Base-by-base conservation (phyloP, 208 protist species). In the Crithidia bombi region DNA sequence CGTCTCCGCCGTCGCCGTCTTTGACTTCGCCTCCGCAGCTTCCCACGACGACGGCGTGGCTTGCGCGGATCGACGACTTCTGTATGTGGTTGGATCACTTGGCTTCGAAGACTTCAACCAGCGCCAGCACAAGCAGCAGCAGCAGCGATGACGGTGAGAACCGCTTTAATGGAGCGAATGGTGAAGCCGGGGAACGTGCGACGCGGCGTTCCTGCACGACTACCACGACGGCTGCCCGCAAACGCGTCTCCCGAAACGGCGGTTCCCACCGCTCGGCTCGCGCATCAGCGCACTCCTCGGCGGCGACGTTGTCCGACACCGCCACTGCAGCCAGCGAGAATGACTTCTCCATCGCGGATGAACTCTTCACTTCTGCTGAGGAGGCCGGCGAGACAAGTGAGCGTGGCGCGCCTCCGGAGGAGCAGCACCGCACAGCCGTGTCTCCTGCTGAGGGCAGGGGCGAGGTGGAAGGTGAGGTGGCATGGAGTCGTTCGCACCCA, bases 341-440 rank as follows among this genome's bases (percentile, higher is more conserved):
- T 56, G 55, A 76, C 38, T 70, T 65, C 62, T 70, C 63, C 46
- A 30, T 65, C 30, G 62, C 61, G 1, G 70, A 63, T 28, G 62
- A 76, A 23, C 44, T 69, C 7, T 69, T 76, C 28, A 65, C 56
- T 7, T 69, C 70, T 17, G 70, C 46, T 0, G 63, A 70, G 43
- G 62, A 76, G 30, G 62, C 41, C 32, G 70, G 51, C 47, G 70
- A 68, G 17, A 21, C 17, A 5, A 41, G 35, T 14, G 59, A 58
- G 33, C 23, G 32, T 21, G 41, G 67, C 43, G 58, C 30, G 28
- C 46, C 49, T 36, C 57, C 23, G 0, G 35, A 44, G 21, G 43
- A 65, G 10, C 55, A 3, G 35, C 33, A 10, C 2, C n/a, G n/a
- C 19, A 26, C 51, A 46, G 35, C 35, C 11, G n/a, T n/a, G n/a